phyloP scores from a whole-genome alignment of 495 filamentous ascomycete genomes.

The Hypoxylon subgilvum region DNA sequence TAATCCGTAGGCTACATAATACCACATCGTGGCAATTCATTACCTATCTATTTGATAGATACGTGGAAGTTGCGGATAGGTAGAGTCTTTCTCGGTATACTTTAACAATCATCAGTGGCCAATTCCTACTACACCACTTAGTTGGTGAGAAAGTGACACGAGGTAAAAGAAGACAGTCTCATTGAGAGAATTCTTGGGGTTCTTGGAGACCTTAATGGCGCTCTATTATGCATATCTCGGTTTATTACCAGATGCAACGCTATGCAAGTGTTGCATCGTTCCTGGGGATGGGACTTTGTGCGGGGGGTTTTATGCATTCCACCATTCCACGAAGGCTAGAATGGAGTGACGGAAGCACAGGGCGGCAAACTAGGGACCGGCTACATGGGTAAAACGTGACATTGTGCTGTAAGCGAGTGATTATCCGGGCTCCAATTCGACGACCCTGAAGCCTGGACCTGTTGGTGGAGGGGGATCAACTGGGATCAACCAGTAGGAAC shows the following conservation, averaged over 20 bases:
- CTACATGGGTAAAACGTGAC: conserved; percentile 33
- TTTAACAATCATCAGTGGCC: neutral
- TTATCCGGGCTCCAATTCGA: conserved; percentile 35
- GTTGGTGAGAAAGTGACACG: conserved; percentile 7
- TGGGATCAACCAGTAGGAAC: too few species aligned
- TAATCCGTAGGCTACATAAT: neutral
- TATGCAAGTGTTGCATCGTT: conserved; percentile 17
- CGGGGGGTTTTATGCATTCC: conserved; percentile 12
- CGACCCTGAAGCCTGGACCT: conserved; percentile 18
- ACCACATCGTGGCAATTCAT: too few species aligned
- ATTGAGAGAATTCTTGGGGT: neutral
- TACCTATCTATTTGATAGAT: too few species aligned
- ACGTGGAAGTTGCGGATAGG: conserved; percentile 34
- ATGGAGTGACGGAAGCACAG: neutral
- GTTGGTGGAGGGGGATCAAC: neutral
- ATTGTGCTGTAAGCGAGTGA: conserved; percentile 26
- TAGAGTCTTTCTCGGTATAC: neutral
- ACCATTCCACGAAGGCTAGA: neutral
- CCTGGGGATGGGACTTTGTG: conserved; percentile 24
- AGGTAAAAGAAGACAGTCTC: conserved; percentile 3
- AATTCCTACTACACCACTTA: neutral
- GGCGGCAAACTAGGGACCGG: too few species aligned
- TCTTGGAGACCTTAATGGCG: conserved; percentile 10
- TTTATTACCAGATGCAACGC: conserved; percentile 10
- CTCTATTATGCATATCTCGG: conserved; percentile 22